Evolutionary conservation across 805 yeast species (phyloP).

Genomic region (Pichia insulana): DNA sequence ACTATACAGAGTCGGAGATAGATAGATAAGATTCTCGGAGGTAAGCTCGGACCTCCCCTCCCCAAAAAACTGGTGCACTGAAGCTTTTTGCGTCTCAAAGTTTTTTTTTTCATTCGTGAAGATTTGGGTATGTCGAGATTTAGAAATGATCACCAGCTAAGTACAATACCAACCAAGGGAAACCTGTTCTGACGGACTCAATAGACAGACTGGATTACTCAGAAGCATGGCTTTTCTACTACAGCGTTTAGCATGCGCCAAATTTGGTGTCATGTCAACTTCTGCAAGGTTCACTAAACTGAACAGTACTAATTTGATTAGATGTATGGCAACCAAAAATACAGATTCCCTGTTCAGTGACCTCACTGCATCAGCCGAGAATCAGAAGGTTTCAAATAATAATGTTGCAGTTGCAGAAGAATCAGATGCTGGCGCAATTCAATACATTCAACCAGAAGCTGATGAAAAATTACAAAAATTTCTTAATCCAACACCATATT

Average conservation of each 20-base stretch:
- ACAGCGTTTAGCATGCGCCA: conserved; percentile 1
- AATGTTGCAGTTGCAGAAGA: conserved; percentile 10
- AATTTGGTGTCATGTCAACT: neutral
- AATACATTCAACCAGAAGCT: conserved; percentile 22
- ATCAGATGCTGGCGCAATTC: conserved; percentile 8
- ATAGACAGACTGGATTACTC: too few relatives aligned
- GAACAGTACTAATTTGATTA: neutral
- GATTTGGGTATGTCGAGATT: too few relatives aligned
- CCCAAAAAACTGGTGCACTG: too few relatives aligned
- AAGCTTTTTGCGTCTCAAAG: too few relatives aligned
- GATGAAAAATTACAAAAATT: conserved; percentile 38
- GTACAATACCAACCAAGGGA: too few relatives aligned
- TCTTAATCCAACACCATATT: conserved; percentile 41
- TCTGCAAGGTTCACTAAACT: neutral
- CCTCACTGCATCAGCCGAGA: conserved; percentile 15
- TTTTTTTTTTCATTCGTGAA: too few relatives aligned
- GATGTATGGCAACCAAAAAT: conserved; percentile 7
- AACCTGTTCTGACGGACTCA: too few relatives aligned
- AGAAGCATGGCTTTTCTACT: conserved; percentile 1
- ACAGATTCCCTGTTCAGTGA: conserved; percentile 24
- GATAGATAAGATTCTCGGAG: too few relatives aligned
- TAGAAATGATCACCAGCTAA: too few relatives aligned
- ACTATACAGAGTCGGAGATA: too few relatives aligned
- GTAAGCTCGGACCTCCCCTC: too few relatives aligned
- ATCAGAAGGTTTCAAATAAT: conserved; percentile 1